Conservation (phyloP, 306 rosid species). For the Prunus davidiana region DNA sequence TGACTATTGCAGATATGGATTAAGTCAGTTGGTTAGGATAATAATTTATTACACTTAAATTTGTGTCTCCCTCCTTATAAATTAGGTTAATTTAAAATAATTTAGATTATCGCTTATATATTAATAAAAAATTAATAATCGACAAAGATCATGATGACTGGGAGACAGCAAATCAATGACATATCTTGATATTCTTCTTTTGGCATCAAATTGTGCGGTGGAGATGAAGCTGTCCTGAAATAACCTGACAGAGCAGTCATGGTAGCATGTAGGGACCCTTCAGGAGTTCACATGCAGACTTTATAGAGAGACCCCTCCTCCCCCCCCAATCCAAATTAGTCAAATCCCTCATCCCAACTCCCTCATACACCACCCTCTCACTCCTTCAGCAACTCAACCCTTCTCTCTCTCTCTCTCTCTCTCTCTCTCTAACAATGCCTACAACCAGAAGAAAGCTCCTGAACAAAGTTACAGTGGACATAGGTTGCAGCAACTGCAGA, state of each 20-base stretch:
- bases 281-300: slow-evolving; percentile 34
- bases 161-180: background rate
- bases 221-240: slow-evolving; percentile 26
- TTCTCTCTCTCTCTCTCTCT: slow-evolving; percentile 1
- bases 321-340: background rate
- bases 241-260: slow-evolving; percentile 18
- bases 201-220: slow-evolving; percentile 19
- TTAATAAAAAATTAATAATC: too few species aligned
- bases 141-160: background rate
- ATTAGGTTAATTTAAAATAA: too few species aligned
- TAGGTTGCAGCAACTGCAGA: slow-evolving; percentile 71
- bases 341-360: slow-evolving; percentile 5
- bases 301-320: background rate
- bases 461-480: slow-evolving; percentile 49
- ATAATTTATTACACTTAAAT: too few species aligned
- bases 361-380: background rate
- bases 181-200: too few species aligned
- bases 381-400: background rate
- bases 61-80: too few species aligned
- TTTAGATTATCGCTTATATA: too few species aligned
- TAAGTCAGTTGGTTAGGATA: too few species aligned
- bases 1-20: accelerated
- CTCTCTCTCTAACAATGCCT: slow-evolving; percentile 43
- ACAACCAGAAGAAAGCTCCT: slow-evolving; percentile 44
- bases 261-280: slow-evolving; percentile 24